A percentile compares a stretch with the other conserved stretches of the same genome.
phyloP scores from a whole-genome alignment of 1,139 yeast genomes.

The Geotrichum macrosporum region DNA sequence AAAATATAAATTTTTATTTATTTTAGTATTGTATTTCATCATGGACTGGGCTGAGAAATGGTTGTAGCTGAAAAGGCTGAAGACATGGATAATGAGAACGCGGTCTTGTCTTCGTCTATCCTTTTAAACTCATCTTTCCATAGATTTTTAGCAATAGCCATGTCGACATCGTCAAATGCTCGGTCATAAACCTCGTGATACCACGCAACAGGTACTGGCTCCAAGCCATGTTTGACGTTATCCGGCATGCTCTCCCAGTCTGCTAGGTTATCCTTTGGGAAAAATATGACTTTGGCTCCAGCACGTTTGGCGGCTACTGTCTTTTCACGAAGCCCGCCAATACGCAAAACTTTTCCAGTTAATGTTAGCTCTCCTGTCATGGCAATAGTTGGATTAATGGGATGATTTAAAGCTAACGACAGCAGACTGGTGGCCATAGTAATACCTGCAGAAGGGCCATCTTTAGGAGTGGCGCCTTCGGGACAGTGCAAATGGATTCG shows the following conservation, averaged over 20 bases:
- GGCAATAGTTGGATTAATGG: conserved; percentile 68
- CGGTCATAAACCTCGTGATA: conserved; percentile 75
- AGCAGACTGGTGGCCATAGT: conserved; percentile 87
- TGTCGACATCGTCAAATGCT: conserved; percentile 58
- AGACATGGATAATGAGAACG: background rate
- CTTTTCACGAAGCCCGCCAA: conserved; percentile 94
- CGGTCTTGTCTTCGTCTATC: conserved; percentile 33
- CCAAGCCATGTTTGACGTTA: conserved; percentile 79
- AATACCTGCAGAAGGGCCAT: conserved; percentile 98
- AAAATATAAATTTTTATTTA: no score
- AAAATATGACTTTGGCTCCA: conserved; percentile 82
- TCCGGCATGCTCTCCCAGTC: conserved; percentile 94
- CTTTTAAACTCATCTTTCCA: conserved; percentile 54
- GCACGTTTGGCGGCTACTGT: conserved; percentile 93
- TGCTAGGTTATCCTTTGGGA: conserved; percentile 89
- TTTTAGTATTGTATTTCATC: no score
- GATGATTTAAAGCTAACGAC: conserved; percentile 71
- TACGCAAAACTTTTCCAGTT: conserved; percentile 88
- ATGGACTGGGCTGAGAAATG: background rate
- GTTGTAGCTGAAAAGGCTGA: no score
- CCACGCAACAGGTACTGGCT: conserved; percentile 85
- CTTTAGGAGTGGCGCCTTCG: conserved; percentile 95
- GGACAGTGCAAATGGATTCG: conserved; percentile 95
- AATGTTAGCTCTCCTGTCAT: conserved; percentile 97
- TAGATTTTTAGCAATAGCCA: conserved; percentile 52